phyloP scores from a whole-genome alignment of 495 filamentous ascomycete species.

The Ascodesmis nigricans region DNA sequence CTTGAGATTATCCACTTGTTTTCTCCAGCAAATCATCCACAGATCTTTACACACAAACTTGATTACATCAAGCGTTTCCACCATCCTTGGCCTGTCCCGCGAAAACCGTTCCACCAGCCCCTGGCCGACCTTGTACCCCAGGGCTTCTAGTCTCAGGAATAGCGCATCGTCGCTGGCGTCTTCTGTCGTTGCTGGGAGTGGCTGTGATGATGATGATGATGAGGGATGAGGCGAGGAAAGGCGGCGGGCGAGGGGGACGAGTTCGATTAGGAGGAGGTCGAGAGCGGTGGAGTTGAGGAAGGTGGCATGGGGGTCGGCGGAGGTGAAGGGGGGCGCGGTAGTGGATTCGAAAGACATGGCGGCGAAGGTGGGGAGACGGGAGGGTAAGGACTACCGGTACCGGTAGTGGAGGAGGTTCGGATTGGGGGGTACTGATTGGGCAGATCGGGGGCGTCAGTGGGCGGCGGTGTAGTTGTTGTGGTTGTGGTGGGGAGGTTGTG shows the following conservation, averaged over 20 bases:
- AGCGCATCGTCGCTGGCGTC: constrained; percentile 64
- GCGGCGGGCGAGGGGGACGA: constrained; percentile 84
- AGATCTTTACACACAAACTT: constrained; percentile 98
- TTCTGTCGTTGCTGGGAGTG: constrained; percentile 25
- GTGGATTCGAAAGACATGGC: constrained; percentile 56
- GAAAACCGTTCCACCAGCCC: constrained; percentile 91
- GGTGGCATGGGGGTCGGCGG: constrained; percentile 52
- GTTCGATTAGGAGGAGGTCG: constrained; percentile 84
- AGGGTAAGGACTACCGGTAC: too few relatives aligned
- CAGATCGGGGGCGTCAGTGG: too few relatives aligned
- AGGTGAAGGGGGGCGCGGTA: constrained; percentile 42
- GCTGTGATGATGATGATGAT: constrained; percentile 10
- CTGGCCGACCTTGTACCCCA: constrained; percentile 83
- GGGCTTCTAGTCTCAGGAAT: constrained; percentile 57
- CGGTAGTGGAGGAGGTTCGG: too few relatives aligned
- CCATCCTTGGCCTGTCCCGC: constrained; percentile 64
- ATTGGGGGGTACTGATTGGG: too few relatives aligned
- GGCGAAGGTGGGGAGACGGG: too few relatives aligned
- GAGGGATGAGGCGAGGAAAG: constrained; percentile 36
- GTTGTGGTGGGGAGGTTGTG: too few relatives aligned
- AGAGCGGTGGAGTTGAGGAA: constrained; percentile 64
- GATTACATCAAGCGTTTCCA: constrained; percentile 71
- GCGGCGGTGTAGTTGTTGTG: too few relatives aligned
- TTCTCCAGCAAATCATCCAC: constrained; percentile 81
- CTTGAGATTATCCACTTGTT: constrained; percentile 95